Evolutionary conservation across 768 basidiomycete species (phyloP).

Genomic region (Polyporus arcularius): DNA sequence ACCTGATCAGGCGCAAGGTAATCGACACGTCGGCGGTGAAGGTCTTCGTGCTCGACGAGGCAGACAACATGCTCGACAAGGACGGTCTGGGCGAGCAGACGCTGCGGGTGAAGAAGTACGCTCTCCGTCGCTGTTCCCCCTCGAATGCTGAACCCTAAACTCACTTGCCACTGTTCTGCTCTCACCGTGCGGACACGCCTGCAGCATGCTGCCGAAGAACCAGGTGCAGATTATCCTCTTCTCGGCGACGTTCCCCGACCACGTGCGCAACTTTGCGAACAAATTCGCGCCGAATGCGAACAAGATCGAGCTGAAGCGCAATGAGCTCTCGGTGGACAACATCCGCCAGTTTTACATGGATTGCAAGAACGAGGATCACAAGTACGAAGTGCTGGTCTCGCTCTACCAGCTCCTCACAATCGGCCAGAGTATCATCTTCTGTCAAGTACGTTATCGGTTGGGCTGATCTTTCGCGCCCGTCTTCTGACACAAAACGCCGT

Average conservation of each 20-base stretch:
- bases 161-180: background rate
- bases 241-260: constrained; percentile 96
- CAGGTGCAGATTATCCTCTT: constrained; percentile 88
- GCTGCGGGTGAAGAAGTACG: constrained; percentile 89
- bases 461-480: background rate
- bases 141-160: background rate
- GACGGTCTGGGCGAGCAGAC: constrained; percentile 95
- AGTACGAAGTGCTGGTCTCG: constrained; percentile 93
- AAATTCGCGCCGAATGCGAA: constrained; percentile 95
- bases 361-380: constrained; percentile 86
- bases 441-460: constrained; percentile 60
- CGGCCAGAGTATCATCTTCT: constrained; percentile 99
- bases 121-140: background rate
- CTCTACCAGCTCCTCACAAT: constrained; percentile 91
- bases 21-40: constrained; percentile 82
- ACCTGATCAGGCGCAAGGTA: constrained; percentile 76
- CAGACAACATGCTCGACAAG: constrained; percentile 98
- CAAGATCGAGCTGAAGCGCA: constrained; percentile 93
- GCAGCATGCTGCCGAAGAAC: constrained; percentile 57
- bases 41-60: constrained; percentile 96
- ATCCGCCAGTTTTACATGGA: constrained; percentile 99
- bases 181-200: background rate
- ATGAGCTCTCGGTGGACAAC: constrained; percentile 90
- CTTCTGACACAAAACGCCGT: background rate
- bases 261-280: constrained; percentile 87